These are phyloP conservation scores for Musa beccarii DNA, from an alignment of 176 grass and related monocot genomes.

Conservation along the genomic window DNA sequence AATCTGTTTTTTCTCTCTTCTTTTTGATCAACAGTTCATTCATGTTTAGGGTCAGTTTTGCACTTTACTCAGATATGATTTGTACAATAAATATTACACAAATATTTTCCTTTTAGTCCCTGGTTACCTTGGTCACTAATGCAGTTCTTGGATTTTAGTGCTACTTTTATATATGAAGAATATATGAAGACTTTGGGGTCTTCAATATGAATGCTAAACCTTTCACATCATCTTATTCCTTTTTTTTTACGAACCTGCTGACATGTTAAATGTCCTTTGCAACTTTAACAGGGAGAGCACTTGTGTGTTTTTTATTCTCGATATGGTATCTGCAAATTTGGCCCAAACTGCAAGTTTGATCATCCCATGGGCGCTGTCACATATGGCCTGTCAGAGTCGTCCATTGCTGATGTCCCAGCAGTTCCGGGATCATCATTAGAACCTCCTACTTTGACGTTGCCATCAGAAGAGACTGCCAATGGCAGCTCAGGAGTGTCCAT, in stretches of 20 bases:
- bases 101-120: too few relatives aligned
- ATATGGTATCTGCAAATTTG: conserved; percentile 81
- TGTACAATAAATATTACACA: too few relatives aligned
- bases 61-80: too few relatives aligned
- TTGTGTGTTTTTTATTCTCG: conserved; percentile 68
- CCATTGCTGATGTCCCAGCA: conserved; percentile 33
- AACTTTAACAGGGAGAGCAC: conserved; percentile 49
- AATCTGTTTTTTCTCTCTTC: background rate
- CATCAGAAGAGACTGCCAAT: conserved; percentile 28
- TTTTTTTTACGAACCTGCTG: background rate
- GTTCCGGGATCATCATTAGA: conserved; percentile 33
- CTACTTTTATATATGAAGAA: too few relatives aligned
- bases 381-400: conserved; percentile 43
- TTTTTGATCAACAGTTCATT: background rate
- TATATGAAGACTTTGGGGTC: too few relatives aligned
- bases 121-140: too few relatives aligned
- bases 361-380: conserved; percentile 59
- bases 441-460: conserved; percentile 20
- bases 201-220: background rate
- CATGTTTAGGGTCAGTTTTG: background rate
- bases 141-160: too few relatives aligned
- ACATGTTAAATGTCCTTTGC: conserved; percentile 11
- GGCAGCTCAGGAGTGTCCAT: conserved; percentile 26
- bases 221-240: background rate
- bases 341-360: conserved; percentile 89